Base-by-base conservation (phyloP, 2,329 filamentous ascomycete species). In the Chaetomiaceae sp. region DNA sequence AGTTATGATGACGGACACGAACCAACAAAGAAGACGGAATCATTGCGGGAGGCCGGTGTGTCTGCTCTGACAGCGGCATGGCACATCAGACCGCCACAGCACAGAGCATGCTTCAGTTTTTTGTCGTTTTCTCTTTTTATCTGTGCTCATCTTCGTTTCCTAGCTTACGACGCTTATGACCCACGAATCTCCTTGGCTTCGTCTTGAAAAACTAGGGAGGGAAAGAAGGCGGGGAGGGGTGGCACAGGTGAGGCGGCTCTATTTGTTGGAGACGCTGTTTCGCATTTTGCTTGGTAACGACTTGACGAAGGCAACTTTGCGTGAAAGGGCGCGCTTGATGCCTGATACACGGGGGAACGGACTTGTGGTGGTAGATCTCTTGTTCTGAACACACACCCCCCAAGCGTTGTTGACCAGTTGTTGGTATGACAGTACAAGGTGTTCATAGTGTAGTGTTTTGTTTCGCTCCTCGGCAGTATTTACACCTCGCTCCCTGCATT, bases 81-180 rank as follows among this genome's bases (percentile, higher is more conserved):
- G 20, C 15, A 25, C 25, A 31, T 15, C 19, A 42, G 20, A 22
- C 25, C 23, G 17, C 25, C 17, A 9, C 9, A 17, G 27, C 36
- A 38, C 17, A 34, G 14, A 12, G 17, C 20, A 19, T 23, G 33
- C 31, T 33, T 20, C 40, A 22, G 22, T 20, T 40, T 36, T 46
- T 43, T 23, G 11, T 44, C 33, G 17, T 34, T 12, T 36, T 14
- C n/a, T 39, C 34, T 39, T 38, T 45, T n/a, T n/a, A n/a, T n/a
- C 29, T 20, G 14, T 51, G 36, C 11, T 25, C 29, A 47, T 37
- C 50, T 46, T 42, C 47, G 53, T 56, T 57, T 56, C 49, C 46
- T 57, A 51, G 45, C 46, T 56, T 42, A 60, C 48, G 58, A 62
- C 49, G 53, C 34, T 61, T 47, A 62, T 59, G 58, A 62, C 58